Conservation (phyloP, 768 basidiomycete species). For the Suillus luteus region DNA sequence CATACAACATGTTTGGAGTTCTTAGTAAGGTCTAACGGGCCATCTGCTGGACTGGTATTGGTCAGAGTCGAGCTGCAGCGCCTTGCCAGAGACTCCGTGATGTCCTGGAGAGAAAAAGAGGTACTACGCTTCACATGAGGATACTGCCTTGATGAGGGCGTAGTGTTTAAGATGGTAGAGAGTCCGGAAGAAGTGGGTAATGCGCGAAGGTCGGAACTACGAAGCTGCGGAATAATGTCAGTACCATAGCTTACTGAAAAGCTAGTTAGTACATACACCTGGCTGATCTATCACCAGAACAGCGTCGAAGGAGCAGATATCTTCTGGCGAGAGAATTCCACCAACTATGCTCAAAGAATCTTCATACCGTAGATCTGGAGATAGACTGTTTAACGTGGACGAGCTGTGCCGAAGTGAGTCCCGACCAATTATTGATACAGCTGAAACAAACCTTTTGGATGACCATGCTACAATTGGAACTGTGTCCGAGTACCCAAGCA, state of each 20-base stretch:
- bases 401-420: constrained; percentile 40
- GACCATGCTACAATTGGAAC: constrained; percentile 73
- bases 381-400: constrained; percentile 45
- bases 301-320: constrained; percentile 64
- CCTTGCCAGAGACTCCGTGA: constrained; percentile 47
- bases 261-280: constrained; percentile 51
- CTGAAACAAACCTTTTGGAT: constrained; percentile 52
- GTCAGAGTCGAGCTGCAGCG: constrained; percentile 57
- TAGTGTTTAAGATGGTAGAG: constrained; percentile 44
- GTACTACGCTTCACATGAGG: constrained; percentile 51
- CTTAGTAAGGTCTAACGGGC: constrained; percentile 36
- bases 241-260: background rate
- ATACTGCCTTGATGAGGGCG: constrained; percentile 60
- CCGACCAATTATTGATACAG: background rate
- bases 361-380: constrained; percentile 31
- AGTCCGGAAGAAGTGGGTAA: constrained; percentile 56
- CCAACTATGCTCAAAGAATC: constrained; percentile 41
- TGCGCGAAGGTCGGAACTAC: constrained; percentile 72
- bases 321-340: constrained; percentile 45
- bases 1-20: constrained; percentile 57
- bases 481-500: constrained; percentile 61
- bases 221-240: constrained; percentile 47
- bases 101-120: constrained; percentile 33
- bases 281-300: constrained; percentile 71
- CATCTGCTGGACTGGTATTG: constrained; percentile 42